Base-by-base conservation (phyloP, 352 stramenopile genomes). In the Aphanomyces stellatus region DNA sequence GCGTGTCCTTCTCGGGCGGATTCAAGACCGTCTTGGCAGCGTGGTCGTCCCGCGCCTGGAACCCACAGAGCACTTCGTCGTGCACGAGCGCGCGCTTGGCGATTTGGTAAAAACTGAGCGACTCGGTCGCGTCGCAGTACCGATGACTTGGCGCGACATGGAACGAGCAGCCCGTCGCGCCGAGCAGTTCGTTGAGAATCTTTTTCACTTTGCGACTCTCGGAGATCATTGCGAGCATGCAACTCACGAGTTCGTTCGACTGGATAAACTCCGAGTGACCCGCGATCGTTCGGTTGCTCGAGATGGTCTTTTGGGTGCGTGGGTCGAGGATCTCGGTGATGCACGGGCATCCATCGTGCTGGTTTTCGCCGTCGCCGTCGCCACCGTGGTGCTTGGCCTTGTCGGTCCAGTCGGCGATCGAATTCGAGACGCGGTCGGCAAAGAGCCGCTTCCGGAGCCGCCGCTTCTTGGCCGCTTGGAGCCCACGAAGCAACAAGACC, bases 271-370 rank as follows among this genome's bases (percentile, higher is more conserved):
- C 85, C 0, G 82, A 92, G 3, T 90, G 75, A 30, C 75, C 74
- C n/a, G 88, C 70, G 24, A 95, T 91, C 0, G 78, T 88, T 25
- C 70, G 69, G 60, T 81, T 91, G 6, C 75, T 88, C 2, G 82
- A 83, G 37, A 95, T 92, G 2, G 89, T 88, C 11, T 80, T 80
- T 65, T 93, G 87, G 28, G 87, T 96, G 2, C 87, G 72, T n/a
- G 84, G 85, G 46, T 96, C 87, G 8, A 96, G 70, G 57, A 95
- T 92, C 63, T 95, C 88, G 51, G 79, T 89, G 53, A 95, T 93
- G 51, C 81, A 90, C 51, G 87, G 87, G 53, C 77, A 90, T n/a
- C n/a, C n/a, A n/a, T n/a, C n/a, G n/a, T n/a, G n/a, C 31, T 61
- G 73, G 70, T 78, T 49, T 75, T 67, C 33, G 31, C 17, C 34